phyloP scores from a whole-genome alignment of 108 stramenopile genomes.

The Aurantiochytrium sp. region DNA sequence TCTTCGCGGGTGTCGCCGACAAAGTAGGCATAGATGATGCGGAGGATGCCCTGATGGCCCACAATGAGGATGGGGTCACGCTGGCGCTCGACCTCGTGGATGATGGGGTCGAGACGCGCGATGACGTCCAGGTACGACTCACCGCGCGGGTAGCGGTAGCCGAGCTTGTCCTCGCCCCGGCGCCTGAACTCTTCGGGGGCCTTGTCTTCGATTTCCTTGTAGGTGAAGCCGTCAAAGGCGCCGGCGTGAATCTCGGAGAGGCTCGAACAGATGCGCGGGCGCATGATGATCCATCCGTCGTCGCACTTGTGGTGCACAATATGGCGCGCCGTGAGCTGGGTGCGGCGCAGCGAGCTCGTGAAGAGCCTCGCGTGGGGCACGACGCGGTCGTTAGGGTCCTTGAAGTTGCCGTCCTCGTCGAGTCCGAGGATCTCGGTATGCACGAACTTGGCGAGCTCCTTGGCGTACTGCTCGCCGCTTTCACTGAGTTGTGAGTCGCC shows the following conservation, averaged over 20 bases:
- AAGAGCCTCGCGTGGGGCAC: constrained; percentile 76
- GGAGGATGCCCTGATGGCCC: constrained; percentile 84
- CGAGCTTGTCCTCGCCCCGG: constrained; percentile 84
- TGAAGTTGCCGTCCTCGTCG: neutral
- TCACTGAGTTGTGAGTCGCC: constrained; percentile 89
- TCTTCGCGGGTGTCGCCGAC: constrained; percentile 88
- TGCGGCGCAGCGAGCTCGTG: constrained; percentile 90
- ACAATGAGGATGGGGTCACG: constrained; percentile 91
- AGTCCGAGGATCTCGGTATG: constrained; percentile 60
- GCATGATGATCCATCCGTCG: constrained; percentile 29
- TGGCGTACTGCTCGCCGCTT: constrained; percentile 80
- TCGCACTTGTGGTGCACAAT: constrained; percentile 63
- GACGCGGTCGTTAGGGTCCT: neutral
- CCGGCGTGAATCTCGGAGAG: constrained; percentile 92
- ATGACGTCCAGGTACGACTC: constrained; percentile 99
- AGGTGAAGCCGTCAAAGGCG: constrained; percentile 86
- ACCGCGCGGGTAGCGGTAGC: constrained; percentile 70
- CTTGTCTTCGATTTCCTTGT: constrained; percentile 84
- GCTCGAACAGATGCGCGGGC: constrained; percentile 57
- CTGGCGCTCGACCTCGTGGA: constrained; percentile 95
- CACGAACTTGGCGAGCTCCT: constrained; percentile 80
- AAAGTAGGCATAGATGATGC: constrained; percentile 96
- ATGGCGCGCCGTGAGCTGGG: constrained; percentile 87
- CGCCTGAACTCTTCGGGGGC: constrained; percentile 88
- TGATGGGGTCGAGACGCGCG: constrained; percentile 87